Percentiles rank a stretch among this genome's conserved stretches.
These are phyloP conservation scores for Noccaea bulbosa DNA, from an alignment of 345 rosid genomes.

Conservation along the genomic window DNA sequence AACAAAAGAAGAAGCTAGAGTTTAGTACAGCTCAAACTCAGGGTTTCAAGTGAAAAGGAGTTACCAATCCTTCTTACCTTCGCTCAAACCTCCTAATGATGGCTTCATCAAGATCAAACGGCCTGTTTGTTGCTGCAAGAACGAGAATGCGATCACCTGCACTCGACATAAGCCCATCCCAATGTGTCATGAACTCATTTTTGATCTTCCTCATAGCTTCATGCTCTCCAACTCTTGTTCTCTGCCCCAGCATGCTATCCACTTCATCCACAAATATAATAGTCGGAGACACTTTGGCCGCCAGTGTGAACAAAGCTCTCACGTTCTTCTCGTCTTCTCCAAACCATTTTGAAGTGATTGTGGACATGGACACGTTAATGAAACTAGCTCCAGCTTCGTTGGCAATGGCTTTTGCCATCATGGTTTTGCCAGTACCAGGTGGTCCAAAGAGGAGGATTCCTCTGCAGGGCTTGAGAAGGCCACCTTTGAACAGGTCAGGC, in stretches of 20 bases:
- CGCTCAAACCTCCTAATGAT: constrained; percentile 97
- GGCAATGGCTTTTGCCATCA: constrained; percentile 99
- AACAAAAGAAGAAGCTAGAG: constrained; percentile 24
- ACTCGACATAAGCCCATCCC: constrained; percentile 96
- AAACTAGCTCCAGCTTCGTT: constrained; percentile 99
- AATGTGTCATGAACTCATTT: constrained; percentile 97
- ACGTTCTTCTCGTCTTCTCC: constrained; percentile 99
- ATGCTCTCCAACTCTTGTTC: constrained; percentile 96
- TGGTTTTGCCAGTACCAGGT: constrained; percentile 99
- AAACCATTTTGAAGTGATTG: constrained; percentile 99
- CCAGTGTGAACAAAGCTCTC: constrained; percentile 86
- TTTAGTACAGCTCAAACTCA: constrained; percentile 24
- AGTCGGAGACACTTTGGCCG: constrained; percentile 96
- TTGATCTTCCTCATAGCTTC: constrained; percentile 99
- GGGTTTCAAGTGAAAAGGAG: constrained; percentile 1
- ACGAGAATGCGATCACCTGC: constrained; percentile 85
- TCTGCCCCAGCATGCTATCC: constrained; percentile 99
- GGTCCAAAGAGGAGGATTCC: constrained; percentile 98
- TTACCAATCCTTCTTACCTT: constrained; percentile 51
- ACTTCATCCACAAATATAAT: constrained; percentile 98
- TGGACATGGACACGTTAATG: constrained; percentile 98
- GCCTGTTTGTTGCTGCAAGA: constrained; percentile 99
- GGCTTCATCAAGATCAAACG: constrained; percentile 99
- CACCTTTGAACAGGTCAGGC: constrained; percentile 97
- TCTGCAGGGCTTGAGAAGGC: constrained; percentile 95